Conservation (phyloP, 106 monocot genomes). For the Platanthera zijinensis region DNA sequence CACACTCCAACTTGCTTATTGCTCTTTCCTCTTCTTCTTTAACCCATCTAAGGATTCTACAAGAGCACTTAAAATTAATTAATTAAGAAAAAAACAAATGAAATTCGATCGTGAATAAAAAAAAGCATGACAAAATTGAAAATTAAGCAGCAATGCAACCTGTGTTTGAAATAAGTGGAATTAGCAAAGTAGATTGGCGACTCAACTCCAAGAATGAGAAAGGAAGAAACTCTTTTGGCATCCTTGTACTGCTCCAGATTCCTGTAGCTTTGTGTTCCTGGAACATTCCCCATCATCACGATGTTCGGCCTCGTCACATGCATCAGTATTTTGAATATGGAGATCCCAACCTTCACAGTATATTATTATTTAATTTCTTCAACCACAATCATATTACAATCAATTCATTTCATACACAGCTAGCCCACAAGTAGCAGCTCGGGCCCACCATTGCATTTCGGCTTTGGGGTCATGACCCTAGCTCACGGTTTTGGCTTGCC, state of each 20-base stretch:
- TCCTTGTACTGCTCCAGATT: constrained; percentile 33
- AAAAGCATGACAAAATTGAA: not conserved
- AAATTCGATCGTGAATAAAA: not conserved
- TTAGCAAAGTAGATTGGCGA: constrained; percentile 35
- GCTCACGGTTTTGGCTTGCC: too few species aligned
- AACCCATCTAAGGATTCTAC: constrained; percentile 41
- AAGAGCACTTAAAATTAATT: not conserved
- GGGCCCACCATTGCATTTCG: too few species aligned
- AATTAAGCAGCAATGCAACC: not conserved
- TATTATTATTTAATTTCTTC: too few species aligned
- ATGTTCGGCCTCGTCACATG: constrained; percentile 66
- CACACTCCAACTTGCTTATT: constrained; percentile 15
- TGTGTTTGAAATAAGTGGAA: not conserved
- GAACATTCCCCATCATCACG: constrained; percentile 47
- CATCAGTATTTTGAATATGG: constrained; percentile 54
- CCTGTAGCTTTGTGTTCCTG: constrained; percentile 48
- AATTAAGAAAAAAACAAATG: not conserved
- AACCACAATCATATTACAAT: too few species aligned
- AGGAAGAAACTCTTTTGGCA: constrained; percentile 21
- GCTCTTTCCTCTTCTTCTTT: constrained; percentile 39
- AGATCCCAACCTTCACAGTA: constrained; percentile 30
- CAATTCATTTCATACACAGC: too few species aligned
- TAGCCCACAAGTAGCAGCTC: too few species aligned
- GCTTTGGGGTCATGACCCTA: too few species aligned
- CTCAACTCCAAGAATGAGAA: constrained; percentile 51